Evolutionary conservation across 164 flowering plant species (phyloP), one percentile per base, ranked within the genome.

Genomic region (Protea cynaroides): DNA sequence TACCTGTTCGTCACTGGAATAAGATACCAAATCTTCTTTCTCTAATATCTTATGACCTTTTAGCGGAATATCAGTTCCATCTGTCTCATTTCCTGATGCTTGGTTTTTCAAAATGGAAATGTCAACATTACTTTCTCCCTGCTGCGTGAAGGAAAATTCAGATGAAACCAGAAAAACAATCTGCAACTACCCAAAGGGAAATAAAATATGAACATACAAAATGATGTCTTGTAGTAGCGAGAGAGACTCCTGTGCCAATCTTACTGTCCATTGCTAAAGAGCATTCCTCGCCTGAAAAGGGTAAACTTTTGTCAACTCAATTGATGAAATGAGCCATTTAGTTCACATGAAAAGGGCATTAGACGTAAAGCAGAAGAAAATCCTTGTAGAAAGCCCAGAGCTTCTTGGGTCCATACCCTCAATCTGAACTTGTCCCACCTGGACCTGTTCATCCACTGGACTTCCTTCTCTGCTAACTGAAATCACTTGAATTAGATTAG

Each of bases 161-260:
- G 61, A 65, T 77, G 72, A 82, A 66, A 46, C 69, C 58, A 61
- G 38, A 58, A 67, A 67, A 52, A 37, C 52, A 15, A 50, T 50
- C 17, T 12, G 8, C 40, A 71, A 59, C 51, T 36, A 24, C 65
- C 62, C 36, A 68, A 66, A 25, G 36, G 44, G 43, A 67, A 67
- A 50, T n/a, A 68, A 84, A 78, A 71, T 84, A 75, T 73, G 73
- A 81, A 87, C 97, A 86, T 86, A 92, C 99, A 86, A 71, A 78
- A 82, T 81, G 77, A 77, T 76, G 82, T 81, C 72, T 78, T 47
- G 73, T 57, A 57, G 44, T 57, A 34, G 47, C 65, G 43, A 59
- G 67, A 21, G 77, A 72, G 72, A n/a, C 58, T 70, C 62, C 63
- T 52, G 18, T 29, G 29, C 66, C 81, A 59, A 23, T 64, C 50